Conservation (phyloP, 352 stramenopile genomes). For the Aphanomyces astaci region DNA sequence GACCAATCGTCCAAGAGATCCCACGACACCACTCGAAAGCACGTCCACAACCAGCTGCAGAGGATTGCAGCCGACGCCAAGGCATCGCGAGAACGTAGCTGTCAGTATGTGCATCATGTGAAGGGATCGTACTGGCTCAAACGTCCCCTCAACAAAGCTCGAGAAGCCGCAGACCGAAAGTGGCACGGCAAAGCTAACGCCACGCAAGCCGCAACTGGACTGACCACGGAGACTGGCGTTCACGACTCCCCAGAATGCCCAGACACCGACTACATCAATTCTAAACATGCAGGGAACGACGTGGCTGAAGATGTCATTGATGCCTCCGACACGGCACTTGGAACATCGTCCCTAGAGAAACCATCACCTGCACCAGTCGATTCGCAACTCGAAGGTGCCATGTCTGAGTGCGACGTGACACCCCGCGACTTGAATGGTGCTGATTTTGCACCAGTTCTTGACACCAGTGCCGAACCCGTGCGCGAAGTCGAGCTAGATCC, state of each 20-base stretch:
- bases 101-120: neutral
- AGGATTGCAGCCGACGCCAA: neutral
- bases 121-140: neutral
- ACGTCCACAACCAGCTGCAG: neutral
- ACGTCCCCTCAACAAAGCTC: neutral
- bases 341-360: neutral
- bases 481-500: too few relatives aligned
- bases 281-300: too few relatives aligned
- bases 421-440: too few relatives aligned
- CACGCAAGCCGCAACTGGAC: too few relatives aligned
- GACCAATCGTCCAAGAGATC: neutral
- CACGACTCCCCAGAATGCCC: too few relatives aligned
- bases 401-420: too few relatives aligned
- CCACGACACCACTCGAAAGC: neutral
- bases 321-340: neutral
- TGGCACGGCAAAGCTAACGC: too few relatives aligned
- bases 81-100: neutral
- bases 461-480: too few relatives aligned
- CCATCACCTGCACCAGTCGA: neutral
- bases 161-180: neutral
- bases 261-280: too few relatives aligned
- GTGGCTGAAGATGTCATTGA: too few relatives aligned
- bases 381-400: neutral
- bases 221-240: too few relatives aligned
- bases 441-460: too few relatives aligned